Percentiles rank a stretch among this genome's conserved stretches.
phyloP scores from a whole-genome alignment of 176 grass and related monocot species.

The Luzula sylvatica region DNA sequence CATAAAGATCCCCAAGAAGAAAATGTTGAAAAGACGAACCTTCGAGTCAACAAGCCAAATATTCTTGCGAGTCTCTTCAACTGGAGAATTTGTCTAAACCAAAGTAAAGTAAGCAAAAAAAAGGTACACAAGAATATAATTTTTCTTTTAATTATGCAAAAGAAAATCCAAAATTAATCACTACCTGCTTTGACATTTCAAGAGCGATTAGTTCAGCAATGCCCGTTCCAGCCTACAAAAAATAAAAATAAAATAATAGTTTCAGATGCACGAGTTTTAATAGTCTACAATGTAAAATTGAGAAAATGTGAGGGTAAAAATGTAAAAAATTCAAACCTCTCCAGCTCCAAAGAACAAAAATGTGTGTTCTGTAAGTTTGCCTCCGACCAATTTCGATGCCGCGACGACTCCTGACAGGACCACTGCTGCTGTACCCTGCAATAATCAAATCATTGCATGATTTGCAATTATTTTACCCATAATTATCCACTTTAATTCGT shows the following conservation, averaged over 20 bases:
- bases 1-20: slow-evolving; percentile 1
- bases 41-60: slow-evolving; percentile 97
- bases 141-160: neutral
- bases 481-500: no score
- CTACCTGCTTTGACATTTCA: slow-evolving; percentile 54
- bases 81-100: slow-evolving; percentile 50
- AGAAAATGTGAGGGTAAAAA: neutral
- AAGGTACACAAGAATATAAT: no score
- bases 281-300: neutral
- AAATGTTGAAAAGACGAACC: slow-evolving; percentile 19
- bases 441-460: slow-evolving; percentile 5
- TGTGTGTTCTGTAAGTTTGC: slow-evolving; percentile 61
- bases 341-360: slow-evolving; percentile 93
- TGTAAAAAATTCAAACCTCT: slow-evolving; percentile 39
- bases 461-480: no score
- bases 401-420: slow-evolving; percentile 76
- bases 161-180: neutral
- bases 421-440: slow-evolving; percentile 78
- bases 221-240: slow-evolving; percentile 80
- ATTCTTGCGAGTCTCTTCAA: slow-evolving; percentile 64
- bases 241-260: slow-evolving; percentile 13
- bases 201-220: slow-evolving; percentile 83
- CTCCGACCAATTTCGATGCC: slow-evolving; percentile 50
- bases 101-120: neutral
- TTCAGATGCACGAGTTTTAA: neutral